A percentile compares a stretch with the other conserved stretches of the same genome.
Evolutionary conservation across 2,329 filamentous ascomycete species (phyloP).

Genomic region (Talaromyces sp.): DNA sequence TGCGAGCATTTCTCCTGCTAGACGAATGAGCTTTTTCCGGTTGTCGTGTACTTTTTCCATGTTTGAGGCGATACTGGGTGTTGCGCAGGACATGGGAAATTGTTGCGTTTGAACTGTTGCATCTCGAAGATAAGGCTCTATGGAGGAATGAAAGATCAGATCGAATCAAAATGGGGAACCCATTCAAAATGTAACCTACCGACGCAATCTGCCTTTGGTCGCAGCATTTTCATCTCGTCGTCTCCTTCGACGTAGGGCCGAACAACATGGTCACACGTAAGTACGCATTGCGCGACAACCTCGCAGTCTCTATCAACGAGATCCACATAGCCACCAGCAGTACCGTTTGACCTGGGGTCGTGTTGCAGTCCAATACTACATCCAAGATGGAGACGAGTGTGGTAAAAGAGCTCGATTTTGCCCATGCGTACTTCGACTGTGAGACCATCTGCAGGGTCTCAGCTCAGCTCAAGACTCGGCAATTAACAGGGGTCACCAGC

Average conservation of each 20-base stretch:
- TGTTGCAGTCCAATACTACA: slow-evolving; percentile 1
- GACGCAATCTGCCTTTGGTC: background rate
- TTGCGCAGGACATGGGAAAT: background rate
- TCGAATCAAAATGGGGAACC: too few species aligned
- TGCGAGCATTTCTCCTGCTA: slow-evolving; percentile 10
- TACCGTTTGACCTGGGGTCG: background rate
- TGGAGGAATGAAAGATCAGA: background rate
- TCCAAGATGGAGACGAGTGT: background rate
- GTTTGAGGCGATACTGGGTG: background rate
- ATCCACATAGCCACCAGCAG: slow-evolving; percentile 14
- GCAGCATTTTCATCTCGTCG: background rate
- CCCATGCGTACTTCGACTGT: slow-evolving; percentile 12
- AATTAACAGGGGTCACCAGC: background rate
- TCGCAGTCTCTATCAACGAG: background rate
- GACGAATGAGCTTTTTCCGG: background rate
- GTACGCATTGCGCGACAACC: slow-evolving; percentile 4
- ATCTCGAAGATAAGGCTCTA: slow-evolving; percentile 1
- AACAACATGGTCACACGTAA: slow-evolving; percentile 12
- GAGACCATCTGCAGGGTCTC: background rate
- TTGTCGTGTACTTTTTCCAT: background rate
- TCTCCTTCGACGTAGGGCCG: slow-evolving; percentile 4
- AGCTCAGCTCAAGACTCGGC: background rate
- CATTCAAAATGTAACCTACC: background rate
- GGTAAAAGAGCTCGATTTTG: background rate
- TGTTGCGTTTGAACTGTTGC: background rate